Base-by-base conservation (phyloP, 75 land plant genomes). In the Cryptomeria japonica region DNA sequence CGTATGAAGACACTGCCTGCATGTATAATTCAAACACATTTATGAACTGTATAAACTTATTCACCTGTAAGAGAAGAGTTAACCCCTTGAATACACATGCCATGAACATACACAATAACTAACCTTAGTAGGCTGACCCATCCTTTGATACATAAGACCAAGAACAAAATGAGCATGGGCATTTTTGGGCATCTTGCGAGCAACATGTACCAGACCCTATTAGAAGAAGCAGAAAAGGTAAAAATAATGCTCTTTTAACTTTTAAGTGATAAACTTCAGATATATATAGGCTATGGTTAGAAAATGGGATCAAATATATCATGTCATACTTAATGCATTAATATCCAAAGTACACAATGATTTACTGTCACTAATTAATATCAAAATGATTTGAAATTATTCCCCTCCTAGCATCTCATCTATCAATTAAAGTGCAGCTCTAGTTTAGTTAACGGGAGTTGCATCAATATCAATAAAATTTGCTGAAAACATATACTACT, bases 131-230 rank as follows among this genome's bases (percentile, higher is more conserved):
- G 95, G 95, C 86, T 96, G 98, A 64, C 94, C 94, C 86, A 92
- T 85, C 44, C 97, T 97, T 78, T 96, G 98, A 85, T 96, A 93
- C 96, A 96, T 95, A 34, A 96, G 87, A 46, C 98, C 98, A 84
- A 96, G 93, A 19, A 93, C 80, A 88, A 93, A 96, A 90, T 96
- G 96, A 75, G 94, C 96, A 88, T 96, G 97, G 37, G 95, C 95
- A 96, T 96, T 96, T 87, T 96, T 96, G 44, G 97, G 98, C 89
- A 93, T 91, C 92, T 96, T 96, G 34, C 97, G 90, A 78, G 95
- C 92, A 13, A 95, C 96, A 90, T 96, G 96, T 8, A 94, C 90
- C 83, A 96, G 88, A 32, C 95, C 97, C 98, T 96, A 88, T 55
- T 14, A 86, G n/a, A 41, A 38, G 25, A 22, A 88, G 19, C 72